Conservation (phyloP, 1,139 yeast species). For the Saccharomyces hybrid region DNA sequence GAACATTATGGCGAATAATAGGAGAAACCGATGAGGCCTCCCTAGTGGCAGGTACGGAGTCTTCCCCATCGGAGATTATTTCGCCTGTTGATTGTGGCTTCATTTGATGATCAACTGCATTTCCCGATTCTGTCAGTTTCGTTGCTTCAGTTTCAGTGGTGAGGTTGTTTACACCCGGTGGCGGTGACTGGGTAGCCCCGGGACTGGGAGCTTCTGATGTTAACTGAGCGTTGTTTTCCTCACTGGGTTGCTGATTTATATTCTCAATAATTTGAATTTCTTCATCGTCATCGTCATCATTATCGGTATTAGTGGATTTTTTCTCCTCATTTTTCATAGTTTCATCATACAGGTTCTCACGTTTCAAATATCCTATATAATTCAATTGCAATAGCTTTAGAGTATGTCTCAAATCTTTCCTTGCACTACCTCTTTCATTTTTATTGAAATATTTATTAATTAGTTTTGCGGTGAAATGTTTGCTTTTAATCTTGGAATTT, state of each 20-base stretch:
- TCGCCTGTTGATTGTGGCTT: not conserved
- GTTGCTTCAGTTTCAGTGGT: not conserved
- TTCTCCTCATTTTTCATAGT: slow-evolving; percentile 18
- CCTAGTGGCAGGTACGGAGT: not conserved
- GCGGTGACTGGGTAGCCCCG: not conserved
- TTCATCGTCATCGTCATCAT: slow-evolving; percentile 17
- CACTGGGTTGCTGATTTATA: slow-evolving; percentile 2
- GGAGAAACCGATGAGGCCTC: not conserved
- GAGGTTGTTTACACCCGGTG: not conserved
- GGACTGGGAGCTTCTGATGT: slow-evolving; percentile 8
- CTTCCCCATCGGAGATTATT: not conserved
- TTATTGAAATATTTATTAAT: slow-evolving; percentile 32
- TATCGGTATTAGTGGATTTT: not conserved
- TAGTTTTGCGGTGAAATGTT: slow-evolving; percentile 10
- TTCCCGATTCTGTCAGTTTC: not conserved
- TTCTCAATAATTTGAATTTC: slow-evolving; percentile 29
- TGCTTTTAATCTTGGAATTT: slow-evolving; percentile 24
- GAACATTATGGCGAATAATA: not conserved
- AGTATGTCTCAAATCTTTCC: slow-evolving; percentile 34
- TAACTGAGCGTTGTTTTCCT: not conserved
- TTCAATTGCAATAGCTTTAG: slow-evolving; percentile 33
- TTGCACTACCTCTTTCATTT: slow-evolving; percentile 33
- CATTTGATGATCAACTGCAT: not conserved
- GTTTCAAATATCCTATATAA: slow-evolving; percentile 32
- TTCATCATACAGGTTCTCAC: slow-evolving; percentile 10